These are phyloP conservation scores for Choanephora cucurbitarum DNA, from an alignment of 371 early-diverging fungal species.

Conservation along the genomic window DNA sequence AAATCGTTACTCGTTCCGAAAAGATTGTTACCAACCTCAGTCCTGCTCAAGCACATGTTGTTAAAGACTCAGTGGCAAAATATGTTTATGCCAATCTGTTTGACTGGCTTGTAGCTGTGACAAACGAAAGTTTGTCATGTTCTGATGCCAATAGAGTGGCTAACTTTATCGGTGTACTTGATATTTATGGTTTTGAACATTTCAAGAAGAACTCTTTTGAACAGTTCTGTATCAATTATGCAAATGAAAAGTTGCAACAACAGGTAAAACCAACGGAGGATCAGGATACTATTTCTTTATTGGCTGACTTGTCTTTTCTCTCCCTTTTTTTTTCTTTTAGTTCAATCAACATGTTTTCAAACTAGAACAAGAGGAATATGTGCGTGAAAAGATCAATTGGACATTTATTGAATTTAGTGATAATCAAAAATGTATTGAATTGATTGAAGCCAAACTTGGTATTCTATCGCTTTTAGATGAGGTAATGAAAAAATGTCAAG, in stretches of 20 bases:
- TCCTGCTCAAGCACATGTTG: constrained; percentile 76
- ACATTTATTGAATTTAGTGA: constrained; percentile 96
- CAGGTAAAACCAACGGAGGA: constrained; percentile 35
- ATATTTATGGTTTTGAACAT: constrained; percentile 98
- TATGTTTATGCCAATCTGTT: constrained; percentile 91
- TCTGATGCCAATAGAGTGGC: constrained; percentile 41
- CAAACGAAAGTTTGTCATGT: constrained; percentile 76
- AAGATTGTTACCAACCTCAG: constrained; percentile 83
- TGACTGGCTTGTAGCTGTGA: constrained; percentile 88
- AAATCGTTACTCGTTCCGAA: constrained; percentile 87
- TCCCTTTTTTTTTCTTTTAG: too few species aligned
- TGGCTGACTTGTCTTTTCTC: too few species aligned
- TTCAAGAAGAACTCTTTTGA: constrained; percentile 98
- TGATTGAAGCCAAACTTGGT: constrained; percentile 97
- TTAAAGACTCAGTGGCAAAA: constrained; percentile 92
- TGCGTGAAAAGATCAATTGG: constrained; percentile 92
- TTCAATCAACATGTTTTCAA: constrained; percentile 80
- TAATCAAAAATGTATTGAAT: constrained; percentile 98
- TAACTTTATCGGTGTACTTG: constrained; percentile 93
- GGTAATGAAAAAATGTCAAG: constrained; percentile 49
- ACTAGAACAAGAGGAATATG: constrained; percentile 95
- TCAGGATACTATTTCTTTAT: too few species aligned
- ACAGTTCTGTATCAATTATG: constrained; percentile 99
- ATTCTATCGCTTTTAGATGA: constrained; percentile 97
- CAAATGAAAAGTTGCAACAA: constrained; percentile 98